phyloP scores from a whole-genome alignment of 768 basidiomycete genomes.

The Rhizopogon roseolus region DNA sequence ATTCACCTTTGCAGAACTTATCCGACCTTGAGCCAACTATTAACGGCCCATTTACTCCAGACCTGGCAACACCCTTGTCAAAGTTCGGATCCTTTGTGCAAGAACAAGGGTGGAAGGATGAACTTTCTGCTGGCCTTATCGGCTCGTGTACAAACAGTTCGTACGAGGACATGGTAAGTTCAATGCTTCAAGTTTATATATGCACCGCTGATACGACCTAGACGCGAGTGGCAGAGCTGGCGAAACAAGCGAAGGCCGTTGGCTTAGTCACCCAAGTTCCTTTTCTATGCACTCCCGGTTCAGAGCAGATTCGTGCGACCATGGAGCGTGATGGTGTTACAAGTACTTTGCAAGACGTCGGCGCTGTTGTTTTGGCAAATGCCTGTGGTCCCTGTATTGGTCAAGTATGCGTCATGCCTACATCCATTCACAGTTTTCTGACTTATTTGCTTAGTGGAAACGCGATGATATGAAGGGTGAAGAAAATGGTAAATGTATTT shows the following conservation, averaged over 20 bases:
- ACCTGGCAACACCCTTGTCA: constrained; percentile 90
- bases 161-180: constrained; percentile 85
- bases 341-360: constrained; percentile 74
- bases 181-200: neutral
- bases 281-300: constrained; percentile 86
- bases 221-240: constrained; percentile 91
- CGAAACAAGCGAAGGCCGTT: constrained; percentile 79
- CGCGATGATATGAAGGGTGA: constrained; percentile 82
- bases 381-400: constrained; percentile 99
- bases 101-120: constrained; percentile 90
- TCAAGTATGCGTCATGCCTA: constrained; percentile 46
- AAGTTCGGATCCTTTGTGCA: constrained; percentile 77
- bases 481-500: constrained; percentile 68
- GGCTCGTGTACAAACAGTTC: constrained; percentile 99
- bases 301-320: constrained; percentile 95
- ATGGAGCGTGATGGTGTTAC: constrained; percentile 94
- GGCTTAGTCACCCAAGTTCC: constrained; percentile 83
- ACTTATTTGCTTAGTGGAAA: constrained; percentile 66
- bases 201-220: constrained; percentile 23
- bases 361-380: constrained; percentile 93
- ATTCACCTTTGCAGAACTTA: constrained; percentile 52
- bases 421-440: neutral
- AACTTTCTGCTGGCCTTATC: constrained; percentile 86
- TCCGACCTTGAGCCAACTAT: constrained; percentile 87
- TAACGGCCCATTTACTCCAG: constrained; percentile 98